Evolutionary conservation across 106 monocot genomes (phyloP).

Genomic region (Triglochin maritima): DNA sequence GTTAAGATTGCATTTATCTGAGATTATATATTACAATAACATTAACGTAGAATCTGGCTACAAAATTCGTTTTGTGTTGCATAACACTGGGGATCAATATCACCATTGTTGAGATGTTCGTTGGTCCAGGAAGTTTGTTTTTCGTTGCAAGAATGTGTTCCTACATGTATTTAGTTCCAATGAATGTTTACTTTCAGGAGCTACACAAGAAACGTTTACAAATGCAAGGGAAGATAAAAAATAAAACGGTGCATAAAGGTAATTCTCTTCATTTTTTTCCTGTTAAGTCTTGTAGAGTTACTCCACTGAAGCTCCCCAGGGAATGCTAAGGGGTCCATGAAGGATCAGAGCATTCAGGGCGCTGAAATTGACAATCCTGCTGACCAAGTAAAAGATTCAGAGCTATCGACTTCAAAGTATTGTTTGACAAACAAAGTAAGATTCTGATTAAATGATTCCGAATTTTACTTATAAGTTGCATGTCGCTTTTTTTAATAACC

Average conservation of each 20-base stretch:
- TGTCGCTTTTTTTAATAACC: not conserved
- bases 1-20: too few relatives aligned
- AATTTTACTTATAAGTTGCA: not conserved
- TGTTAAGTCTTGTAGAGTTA: not conserved
- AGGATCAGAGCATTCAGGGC: not conserved
- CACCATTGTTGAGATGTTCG: too few relatives aligned
- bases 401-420: not conserved
- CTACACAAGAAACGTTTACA: slow-evolving; percentile 1
- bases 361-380: not conserved
- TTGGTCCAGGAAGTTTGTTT: too few relatives aligned
- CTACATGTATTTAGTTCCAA: not conserved
- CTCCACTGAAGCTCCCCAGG: not conserved
- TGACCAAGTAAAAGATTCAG: not conserved
- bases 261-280: not conserved
- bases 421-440: not conserved
- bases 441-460: not conserved
- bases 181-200: not conserved
- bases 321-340: not conserved
- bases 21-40: too few relatives aligned
- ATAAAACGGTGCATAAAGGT: not conserved
- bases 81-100: too few relatives aligned
- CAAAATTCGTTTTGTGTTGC: too few relatives aligned
- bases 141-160: too few relatives aligned
- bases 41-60: too few relatives aligned
- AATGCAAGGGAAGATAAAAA: not conserved